Evolutionary conservation across 768 basidiomycete genomes (phyloP).

Genomic region (Lactarius indigo): DNA sequence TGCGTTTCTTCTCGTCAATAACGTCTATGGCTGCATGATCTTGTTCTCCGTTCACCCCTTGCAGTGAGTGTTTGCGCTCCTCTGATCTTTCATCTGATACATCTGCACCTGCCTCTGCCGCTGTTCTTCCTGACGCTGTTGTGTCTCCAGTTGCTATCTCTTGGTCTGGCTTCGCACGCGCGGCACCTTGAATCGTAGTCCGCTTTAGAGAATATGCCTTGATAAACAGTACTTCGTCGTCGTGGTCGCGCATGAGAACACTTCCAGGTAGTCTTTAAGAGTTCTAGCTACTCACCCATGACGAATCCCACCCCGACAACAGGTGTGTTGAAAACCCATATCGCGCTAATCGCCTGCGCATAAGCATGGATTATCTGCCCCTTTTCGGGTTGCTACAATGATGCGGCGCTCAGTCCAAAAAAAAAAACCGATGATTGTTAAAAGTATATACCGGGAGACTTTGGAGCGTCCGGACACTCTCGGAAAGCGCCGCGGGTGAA

Average conservation of each 20-base stretch:
- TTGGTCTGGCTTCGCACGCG: slow-evolving; percentile 26
- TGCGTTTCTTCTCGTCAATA: background rate
- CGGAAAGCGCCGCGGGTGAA: slow-evolving; percentile 27
- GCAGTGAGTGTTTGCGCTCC: background rate
- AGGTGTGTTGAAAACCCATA: slow-evolving; percentile 40
- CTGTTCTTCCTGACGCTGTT: slow-evolving; percentile 1
- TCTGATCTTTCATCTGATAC: slow-evolving; percentile 12
- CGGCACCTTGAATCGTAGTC: slow-evolving; percentile 19
- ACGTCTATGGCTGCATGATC: background rate
- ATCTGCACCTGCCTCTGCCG: slow-evolving; percentile 12
- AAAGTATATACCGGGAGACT: slow-evolving; percentile 25
- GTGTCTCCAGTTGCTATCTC: slow-evolving; percentile 15
- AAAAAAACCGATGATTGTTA: background rate
- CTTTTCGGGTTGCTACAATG: slow-evolving; percentile 30
- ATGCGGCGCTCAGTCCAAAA: background rate
- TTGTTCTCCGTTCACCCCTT: background rate
- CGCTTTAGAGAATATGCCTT: slow-evolving; percentile 38
- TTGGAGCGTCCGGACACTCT: slow-evolving; percentile 31
- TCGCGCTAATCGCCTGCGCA: slow-evolving; percentile 35
- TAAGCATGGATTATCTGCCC: slow-evolving; percentile 38
- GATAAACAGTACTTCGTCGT: slow-evolving; percentile 34
- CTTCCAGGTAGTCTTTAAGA: background rate
- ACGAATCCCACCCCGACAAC: slow-evolving; percentile 34
- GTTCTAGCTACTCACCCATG: slow-evolving; percentile 26
- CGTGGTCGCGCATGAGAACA: background rate